Base-by-base conservation (phyloP, 2,329 filamentous ascomycete genomes). In the Furcasterigmium furcatum region DNA sequence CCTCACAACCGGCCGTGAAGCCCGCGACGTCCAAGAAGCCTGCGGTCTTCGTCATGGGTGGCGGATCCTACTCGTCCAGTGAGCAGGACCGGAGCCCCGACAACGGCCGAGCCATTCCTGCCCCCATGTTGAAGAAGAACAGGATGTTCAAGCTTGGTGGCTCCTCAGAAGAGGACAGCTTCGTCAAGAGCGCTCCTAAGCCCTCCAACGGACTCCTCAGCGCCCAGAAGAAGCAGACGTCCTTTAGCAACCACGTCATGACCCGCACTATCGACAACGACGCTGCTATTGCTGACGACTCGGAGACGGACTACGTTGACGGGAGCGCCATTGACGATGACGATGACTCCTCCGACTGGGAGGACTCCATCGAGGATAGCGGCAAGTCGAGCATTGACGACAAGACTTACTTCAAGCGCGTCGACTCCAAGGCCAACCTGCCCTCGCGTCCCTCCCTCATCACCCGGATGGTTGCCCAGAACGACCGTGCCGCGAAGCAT, bases 361-460 rank as follows among this genome's bases (percentile, higher is more conserved):
- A 85, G 58, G 74, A 80, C 58, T 89, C 85, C 0, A 81, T 88
- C 19, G 87, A 88, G 50, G 88, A 95, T 55, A 94, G 87, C 61
- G 87, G 85, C 46, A 87, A 88, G 55, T 88, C 88, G 2, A 95
- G 88, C 61, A 77, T 91, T 43, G 88, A 94, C 50, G 87, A 94
- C 49, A 84, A 82, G 58, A 79, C 82, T 18, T 76, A 90, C 57
- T 99, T 99, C 77, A 84, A 91, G 65, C 87, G 94, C 9, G 91
- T 97, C 41, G 89, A 96, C 64, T 96, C 91, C 34, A 84, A 84
- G 64, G 82, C 85, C 8, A 89, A 96, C 59, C 75, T 97, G 21
- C 85, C 87, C 3, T 95, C 92, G 2, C 84, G 88, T 41, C 85
- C 87, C 42, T 97, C 92, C 3, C 80, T 97, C 34, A 85, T 99